Conservation (phyloP, 441 rosid species). For the Adansonia rubrostipa region DNA sequence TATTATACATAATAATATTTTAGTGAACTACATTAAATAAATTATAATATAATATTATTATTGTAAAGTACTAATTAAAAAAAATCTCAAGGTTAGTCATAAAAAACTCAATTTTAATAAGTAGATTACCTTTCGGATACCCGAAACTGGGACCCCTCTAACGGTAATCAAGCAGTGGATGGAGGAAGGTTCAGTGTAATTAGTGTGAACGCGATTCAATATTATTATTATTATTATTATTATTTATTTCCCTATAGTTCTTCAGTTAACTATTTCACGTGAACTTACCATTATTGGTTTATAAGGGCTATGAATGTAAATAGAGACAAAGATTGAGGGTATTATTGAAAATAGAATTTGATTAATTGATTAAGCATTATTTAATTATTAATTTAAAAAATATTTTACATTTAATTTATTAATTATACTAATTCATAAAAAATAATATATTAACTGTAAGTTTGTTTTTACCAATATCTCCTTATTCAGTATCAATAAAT, state of each 20-base stretch:
- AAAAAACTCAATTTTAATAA: no score
- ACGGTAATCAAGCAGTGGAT: conserved; percentile 22
- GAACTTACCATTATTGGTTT: not conserved
- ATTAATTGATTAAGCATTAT: not conserved
- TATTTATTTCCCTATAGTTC: not conserved
- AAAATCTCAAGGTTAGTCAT: no score
- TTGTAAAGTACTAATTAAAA: no score
- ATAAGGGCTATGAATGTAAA: not conserved
- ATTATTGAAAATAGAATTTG: not conserved
- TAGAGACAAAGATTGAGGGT: not conserved
- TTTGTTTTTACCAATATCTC: no score
- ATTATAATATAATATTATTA: no score
- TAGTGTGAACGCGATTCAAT: not conserved
- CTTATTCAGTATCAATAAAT: no score
- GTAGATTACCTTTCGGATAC: not conserved
- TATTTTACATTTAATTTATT: no score
- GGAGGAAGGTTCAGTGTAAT: not conserved
- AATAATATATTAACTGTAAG: no score
- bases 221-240: not conserved
- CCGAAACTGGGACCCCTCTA: not conserved
- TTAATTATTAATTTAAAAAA: no score
- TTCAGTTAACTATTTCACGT: conserved; percentile 14
- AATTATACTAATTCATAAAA: no score
- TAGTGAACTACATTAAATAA: no score
- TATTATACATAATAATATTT: no score